Percentiles rank a stretch among this genome's conserved stretches.
Conservation (phyloP, 805 yeast genomes). For the Cyberlindnera nakhonratchasimensis region DNA sequence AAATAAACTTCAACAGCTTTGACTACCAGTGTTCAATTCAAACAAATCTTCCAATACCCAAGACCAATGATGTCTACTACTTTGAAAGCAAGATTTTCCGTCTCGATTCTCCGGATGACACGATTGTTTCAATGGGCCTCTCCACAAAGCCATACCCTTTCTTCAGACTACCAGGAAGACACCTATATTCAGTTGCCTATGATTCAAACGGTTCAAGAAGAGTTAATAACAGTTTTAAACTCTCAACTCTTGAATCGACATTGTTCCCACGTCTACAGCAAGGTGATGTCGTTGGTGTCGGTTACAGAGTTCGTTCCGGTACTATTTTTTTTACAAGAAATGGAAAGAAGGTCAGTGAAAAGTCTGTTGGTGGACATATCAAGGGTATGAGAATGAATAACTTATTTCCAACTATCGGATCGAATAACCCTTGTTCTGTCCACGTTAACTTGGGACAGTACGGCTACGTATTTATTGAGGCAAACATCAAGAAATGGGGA, state of each 20-base stretch:
- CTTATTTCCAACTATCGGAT: slow-evolving; percentile 38
- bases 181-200: slow-evolving; percentile 65
- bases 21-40: slow-evolving; percentile 41
- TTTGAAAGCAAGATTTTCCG: slow-evolving; percentile 63
- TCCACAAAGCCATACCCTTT: slow-evolving; percentile 72
- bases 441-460: slow-evolving; percentile 69
- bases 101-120: slow-evolving; percentile 30
- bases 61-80: slow-evolving; percentile 57
- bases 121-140: slow-evolving; percentile 62
- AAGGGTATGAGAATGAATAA: slow-evolving; percentile 67
- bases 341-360: slow-evolving; percentile 65
- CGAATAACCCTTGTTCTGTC: slow-evolving; percentile 36
- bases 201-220: slow-evolving; percentile 71
- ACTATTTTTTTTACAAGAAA: slow-evolving; percentile 90
- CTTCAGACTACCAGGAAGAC: slow-evolving; percentile 72
- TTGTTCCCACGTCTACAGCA: slow-evolving; percentile 48
- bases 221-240: slow-evolving; percentile 56
- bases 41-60: slow-evolving; percentile 42
- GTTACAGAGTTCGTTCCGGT: slow-evolving; percentile 77
- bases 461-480: slow-evolving; percentile 80
- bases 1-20: slow-evolving; percentile 26
- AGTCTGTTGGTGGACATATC: slow-evolving; percentile 20
- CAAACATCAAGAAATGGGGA: slow-evolving; percentile 82
- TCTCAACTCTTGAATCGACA: slow-evolving; percentile 23
- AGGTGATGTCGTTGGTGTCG: slow-evolving; percentile 94